Evolutionary conservation across 2,329 filamentous ascomycete genomes (phyloP).

Genomic region (Neonectria faginata): DNA sequence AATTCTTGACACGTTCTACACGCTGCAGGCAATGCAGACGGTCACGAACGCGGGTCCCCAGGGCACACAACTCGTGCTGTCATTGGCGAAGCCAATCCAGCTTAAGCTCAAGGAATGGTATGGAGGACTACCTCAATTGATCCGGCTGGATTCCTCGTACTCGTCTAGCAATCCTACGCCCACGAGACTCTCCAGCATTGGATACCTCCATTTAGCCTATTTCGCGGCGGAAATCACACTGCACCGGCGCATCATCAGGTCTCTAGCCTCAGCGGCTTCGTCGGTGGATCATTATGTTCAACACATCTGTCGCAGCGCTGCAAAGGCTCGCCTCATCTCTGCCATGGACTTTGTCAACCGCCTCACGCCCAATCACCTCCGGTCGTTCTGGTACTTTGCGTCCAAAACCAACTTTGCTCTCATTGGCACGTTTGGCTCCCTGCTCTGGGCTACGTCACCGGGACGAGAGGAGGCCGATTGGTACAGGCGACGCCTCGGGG

Average conservation of each 20-base stretch:
- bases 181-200: conserved; percentile 69
- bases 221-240: conserved; percentile 95
- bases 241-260: conserved; percentile 89
- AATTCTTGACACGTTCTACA: conserved; percentile 86
- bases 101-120: conserved; percentile 88
- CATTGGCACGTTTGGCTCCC: conserved; percentile 91
- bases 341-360: conserved; percentile 98
- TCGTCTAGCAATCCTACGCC: conserved; percentile 50
- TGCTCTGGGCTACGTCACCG: conserved; percentile 90
- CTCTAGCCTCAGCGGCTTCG: conserved; percentile 63
- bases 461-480: conserved; percentile 91
- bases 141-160: conserved; percentile 74
- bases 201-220: conserved; percentile 90
- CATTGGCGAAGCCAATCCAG: conserved; percentile 83
- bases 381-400: conserved; percentile 93
- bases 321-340: conserved; percentile 92
- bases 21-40: conserved; percentile 78
- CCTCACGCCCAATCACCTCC: conserved; percentile 84
- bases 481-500: conserved; percentile 84
- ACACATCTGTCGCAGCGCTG: conserved; percentile 92
- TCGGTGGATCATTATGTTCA: conserved; percentile 81
- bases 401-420: conserved; percentile 92
- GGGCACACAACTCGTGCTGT: conserved; percentile 78
- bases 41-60: conserved; percentile 74
- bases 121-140: conserved; percentile 70